Conservation (phyloP, 1,284 basidiomycete species). For the Trichosporon asahii region DNA sequence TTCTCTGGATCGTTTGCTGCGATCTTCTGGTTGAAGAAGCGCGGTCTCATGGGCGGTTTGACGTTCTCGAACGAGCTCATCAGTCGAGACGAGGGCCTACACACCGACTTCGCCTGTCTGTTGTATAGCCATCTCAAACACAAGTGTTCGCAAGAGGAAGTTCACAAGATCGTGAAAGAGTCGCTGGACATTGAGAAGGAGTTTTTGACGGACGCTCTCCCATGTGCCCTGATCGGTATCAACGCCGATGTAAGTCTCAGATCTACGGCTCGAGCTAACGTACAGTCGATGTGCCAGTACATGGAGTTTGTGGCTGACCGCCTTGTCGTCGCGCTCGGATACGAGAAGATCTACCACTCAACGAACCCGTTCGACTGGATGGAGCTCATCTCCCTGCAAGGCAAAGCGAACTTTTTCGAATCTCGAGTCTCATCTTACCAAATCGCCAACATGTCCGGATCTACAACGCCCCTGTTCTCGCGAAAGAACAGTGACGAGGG, state of each 20-base stretch:
- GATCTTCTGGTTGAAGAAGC: conserved; percentile 99
- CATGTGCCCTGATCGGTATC: conserved; percentile 56
- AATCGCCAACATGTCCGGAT: conserved; percentile 43
- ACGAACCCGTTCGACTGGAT: conserved; percentile 76
- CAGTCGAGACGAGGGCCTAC: conserved; percentile 92
- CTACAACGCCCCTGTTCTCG: conserved; percentile 30
- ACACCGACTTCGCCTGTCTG: conserved; percentile 68
- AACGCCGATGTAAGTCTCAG: conserved; percentile 52
- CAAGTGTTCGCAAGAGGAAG: conserved; percentile 69
- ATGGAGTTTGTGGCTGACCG: conserved; percentile 94
- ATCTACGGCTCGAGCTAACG: conserved; percentile 58
- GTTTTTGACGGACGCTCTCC: conserved; percentile 64
- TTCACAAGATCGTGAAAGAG: conserved; percentile 69
- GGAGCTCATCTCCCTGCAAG: conserved; percentile 85
- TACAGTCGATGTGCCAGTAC: conserved; percentile 78
- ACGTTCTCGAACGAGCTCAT: conserved; percentile 96
- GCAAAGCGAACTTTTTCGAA: conserved; percentile 53
- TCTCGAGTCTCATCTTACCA: conserved; percentile 48
- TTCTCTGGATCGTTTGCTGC: conserved; percentile 91
- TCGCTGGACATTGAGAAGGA: conserved; percentile 79
- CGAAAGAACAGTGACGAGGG: conserved; percentile 15
- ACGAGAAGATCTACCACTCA: conserved; percentile 68
- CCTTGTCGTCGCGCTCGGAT: conserved; percentile 76
- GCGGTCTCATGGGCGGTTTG: conserved; percentile 94
- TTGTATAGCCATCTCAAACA: conserved; percentile 75